Conservation (phyloP, 139 green algal genomes). For the Microglena sp. region DNA sequence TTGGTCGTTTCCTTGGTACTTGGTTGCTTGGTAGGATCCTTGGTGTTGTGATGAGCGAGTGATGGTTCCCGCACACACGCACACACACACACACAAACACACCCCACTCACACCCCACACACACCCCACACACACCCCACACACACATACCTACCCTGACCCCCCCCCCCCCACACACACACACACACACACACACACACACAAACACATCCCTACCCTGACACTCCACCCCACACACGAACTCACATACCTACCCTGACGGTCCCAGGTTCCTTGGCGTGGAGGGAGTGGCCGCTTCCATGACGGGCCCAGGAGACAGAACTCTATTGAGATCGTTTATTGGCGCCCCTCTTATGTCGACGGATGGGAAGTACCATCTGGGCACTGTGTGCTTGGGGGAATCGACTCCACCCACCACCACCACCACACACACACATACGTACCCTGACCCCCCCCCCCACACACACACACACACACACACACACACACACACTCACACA, state of each 20-base stretch:
- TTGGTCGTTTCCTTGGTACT: no score
- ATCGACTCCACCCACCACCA: not conserved
- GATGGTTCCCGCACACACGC: no score
- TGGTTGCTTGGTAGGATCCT: no score
- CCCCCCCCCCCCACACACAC: not conserved
- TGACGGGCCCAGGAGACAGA: slow-evolving; percentile 46
- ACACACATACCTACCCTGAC: not conserved
- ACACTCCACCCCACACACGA: slow-evolving; percentile 4
- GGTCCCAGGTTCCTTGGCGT: not conserved
- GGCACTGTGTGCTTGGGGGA: no score
- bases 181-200: slow-evolving; percentile 4
- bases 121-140: not conserved
- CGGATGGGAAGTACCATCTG: not conserved
- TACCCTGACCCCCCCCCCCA: not conserved
- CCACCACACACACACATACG: not conserved
- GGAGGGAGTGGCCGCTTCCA: not conserved
- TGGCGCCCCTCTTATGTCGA: slow-evolving; percentile 10
- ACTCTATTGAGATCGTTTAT: slow-evolving; percentile 3
- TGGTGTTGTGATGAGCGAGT: no score
- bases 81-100: no score
- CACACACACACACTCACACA: slow-evolving; percentile 10
- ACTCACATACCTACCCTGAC: not conserved
- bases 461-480: slow-evolving; percentile 5
- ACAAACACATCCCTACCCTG: slow-evolving; percentile 8
- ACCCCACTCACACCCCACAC: no score